Base-by-base conservation (phyloP, 345 rosid species). In the Syzygium grande region DNA sequence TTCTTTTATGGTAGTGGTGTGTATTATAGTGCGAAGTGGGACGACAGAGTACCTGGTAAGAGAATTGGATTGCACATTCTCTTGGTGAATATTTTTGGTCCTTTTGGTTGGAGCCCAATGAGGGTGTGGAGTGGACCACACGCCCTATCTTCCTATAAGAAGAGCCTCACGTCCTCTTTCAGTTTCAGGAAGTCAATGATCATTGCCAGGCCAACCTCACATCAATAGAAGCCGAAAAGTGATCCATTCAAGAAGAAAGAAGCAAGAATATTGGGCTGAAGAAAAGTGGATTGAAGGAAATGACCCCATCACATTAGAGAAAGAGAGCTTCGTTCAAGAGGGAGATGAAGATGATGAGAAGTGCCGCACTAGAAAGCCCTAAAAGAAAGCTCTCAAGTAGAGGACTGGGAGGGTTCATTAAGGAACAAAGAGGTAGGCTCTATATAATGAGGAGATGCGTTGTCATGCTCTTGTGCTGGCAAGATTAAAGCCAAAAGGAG, bases 381-480 rank as follows among this genome's bases (percentile, higher is more conserved):
- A 91, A 93, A 89, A 92, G 88, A 85, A 90, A 89, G 89, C 86
- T 88, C 56, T 90, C 94, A 23, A 89, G 88, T 83, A 93, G 91
- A 90, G 92, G 92, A 65, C 41, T 90, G 41, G 91, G 92, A 87
- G 89, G 90, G 85, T 93, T 92, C 55, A 59, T 93, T 52, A 91
- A 88, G 88, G 92, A 93, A 87, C 91, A 90, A 80, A 92, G 91
- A 88, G 93, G 95, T 86, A 91, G 93, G 90, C 91, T 94, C 29
- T 94, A 92, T 87, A 92, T 94, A 52, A 92, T 94, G 21, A 89
- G 92, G 88, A 93, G 94, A 88, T 94, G 96, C 85, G 87, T 94
- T 59, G 90, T 92, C 23, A 92, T 91, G 93, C 95, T 94, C 88
- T 87, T 94, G 58, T 94, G 95, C 87, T 93, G 93, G 94, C 92